phyloP scores from a whole-genome alignment of 2,329 filamentous ascomycete genomes.

The Mycosphaerella sp. region DNA sequence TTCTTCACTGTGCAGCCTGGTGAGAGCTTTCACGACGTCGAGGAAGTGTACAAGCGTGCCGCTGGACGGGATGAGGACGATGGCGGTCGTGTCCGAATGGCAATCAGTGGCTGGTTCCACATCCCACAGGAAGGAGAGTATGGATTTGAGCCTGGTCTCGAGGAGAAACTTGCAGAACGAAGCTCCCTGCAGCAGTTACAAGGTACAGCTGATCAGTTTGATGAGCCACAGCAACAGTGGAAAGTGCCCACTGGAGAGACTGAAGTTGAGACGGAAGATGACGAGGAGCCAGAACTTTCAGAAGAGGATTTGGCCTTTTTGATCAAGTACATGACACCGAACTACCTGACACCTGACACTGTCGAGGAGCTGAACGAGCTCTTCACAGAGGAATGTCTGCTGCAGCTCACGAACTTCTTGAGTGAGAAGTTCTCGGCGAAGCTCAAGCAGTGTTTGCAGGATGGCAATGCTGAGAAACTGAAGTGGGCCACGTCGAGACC shows the following conservation, averaged over 20 bases:
- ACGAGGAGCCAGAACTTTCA: constrained; percentile 57
- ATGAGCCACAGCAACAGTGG: constrained; percentile 63
- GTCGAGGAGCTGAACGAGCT: constrained; percentile 72
- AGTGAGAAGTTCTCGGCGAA: constrained; percentile 68
- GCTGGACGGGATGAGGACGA: constrained; percentile 57
- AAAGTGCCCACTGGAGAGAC: constrained; percentile 39
- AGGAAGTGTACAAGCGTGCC: constrained; percentile 79
- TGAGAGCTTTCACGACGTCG: constrained; percentile 98
- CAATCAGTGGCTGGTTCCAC: constrained; percentile 98
- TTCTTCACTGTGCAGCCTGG: constrained; percentile 98
- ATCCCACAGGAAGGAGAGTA: constrained; percentile 94
- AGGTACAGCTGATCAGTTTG: constrained; percentile 83
- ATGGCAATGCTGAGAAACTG: constrained; percentile 48
- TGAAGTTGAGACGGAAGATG: constrained; percentile 52
- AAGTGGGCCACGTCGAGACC: constrained; percentile 55
- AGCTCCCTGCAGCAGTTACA: constrained; percentile 91
- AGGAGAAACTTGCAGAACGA: constrained; percentile 80
- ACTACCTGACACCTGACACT: constrained; percentile 87
- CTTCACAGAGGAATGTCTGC: constrained; percentile 76
- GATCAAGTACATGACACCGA: constrained; percentile 81
- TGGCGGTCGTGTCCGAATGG: constrained; percentile 81
- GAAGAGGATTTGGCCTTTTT: constrained; percentile 82
- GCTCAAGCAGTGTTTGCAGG: constrained; percentile 65
- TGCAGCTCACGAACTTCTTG: constrained; percentile 74
- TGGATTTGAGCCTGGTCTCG: constrained; percentile 79